Evolutionary conservation across 1,139 yeast genomes (phyloP).

Genomic region (Pichia sp.): DNA sequence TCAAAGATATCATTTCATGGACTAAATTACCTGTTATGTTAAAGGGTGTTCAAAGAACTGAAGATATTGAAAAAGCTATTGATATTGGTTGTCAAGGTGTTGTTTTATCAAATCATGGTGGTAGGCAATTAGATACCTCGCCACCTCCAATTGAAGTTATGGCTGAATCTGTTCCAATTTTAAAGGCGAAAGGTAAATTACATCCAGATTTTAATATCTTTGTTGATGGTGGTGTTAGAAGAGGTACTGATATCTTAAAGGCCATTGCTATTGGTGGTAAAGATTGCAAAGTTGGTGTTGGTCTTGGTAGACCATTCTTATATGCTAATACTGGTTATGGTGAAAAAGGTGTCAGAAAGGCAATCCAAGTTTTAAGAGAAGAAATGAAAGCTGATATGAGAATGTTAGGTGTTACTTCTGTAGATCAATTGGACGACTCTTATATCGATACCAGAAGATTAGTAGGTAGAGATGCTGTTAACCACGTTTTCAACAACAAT

Average conservation of each 20-base stretch:
- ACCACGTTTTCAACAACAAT: conserved; percentile 14
- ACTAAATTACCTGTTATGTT: conserved; percentile 54
- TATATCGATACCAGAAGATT: conserved; percentile 30
- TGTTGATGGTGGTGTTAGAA: conserved; percentile 50
- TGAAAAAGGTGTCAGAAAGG: conserved; percentile 41
- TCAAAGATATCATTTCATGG: conserved; percentile 41
- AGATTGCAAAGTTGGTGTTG: conserved; percentile 37
- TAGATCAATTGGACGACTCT: conserved; percentile 33
- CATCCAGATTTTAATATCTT: conserved; percentile 37
- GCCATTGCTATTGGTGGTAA: conserved; percentile 51
- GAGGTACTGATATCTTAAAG: conserved; percentile 49
- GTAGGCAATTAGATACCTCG: conserved; percentile 47
- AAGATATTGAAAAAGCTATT: conserved; percentile 45
- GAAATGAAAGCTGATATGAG: conserved; percentile 44
- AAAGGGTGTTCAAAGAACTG: conserved; percentile 47
- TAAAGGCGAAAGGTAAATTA: conserved; percentile 30
- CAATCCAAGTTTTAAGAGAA: conserved; percentile 38
- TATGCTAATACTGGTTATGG: conserved; percentile 48
- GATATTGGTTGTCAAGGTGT: conserved; percentile 44
- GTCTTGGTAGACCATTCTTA: conserved; percentile 45
- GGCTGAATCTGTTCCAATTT: conserved; percentile 40
- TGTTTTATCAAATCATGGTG: conserved; percentile 52
- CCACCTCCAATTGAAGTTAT: conserved; percentile 44
- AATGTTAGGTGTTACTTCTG: conserved; percentile 38
- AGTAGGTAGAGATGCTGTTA: conserved; percentile 35